A percentile compares a stretch with the other conserved stretches of the same genome.
Conservation (phyloP, 2,329 filamentous ascomycete genomes). For the Peltaster fructicola region DNA sequence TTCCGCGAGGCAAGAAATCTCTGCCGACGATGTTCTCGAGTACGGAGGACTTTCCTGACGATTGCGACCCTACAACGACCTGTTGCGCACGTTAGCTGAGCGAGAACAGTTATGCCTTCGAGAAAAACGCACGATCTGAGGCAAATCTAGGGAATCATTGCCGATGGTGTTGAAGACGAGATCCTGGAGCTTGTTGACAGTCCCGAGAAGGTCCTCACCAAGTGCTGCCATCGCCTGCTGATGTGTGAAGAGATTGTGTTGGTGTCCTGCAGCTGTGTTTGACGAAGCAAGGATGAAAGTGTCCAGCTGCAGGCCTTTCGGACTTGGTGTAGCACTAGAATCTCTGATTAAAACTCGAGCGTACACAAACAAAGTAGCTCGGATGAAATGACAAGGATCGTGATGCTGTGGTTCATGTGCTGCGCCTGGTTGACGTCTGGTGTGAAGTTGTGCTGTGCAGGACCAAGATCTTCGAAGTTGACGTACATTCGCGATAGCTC, state of each 20-base stretch:
- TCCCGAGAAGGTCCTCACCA: constrained; percentile 84
- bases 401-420: no score
- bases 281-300: no score
- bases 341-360: no score
- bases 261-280: neutral
- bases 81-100: constrained; percentile 24
- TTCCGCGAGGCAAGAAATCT: constrained; percentile 90
- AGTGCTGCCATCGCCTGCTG: constrained; percentile 59
- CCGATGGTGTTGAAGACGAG: constrained; percentile 99
- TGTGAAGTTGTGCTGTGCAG: no score
- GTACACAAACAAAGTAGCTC: no score
- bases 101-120: constrained; percentile 1
- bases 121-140: constrained; percentile 67
- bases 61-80: constrained; percentile 97
- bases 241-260: no score
- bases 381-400: no score
- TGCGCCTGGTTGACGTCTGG: no score
- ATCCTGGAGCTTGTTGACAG: constrained; percentile 97
- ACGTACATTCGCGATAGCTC: no score
- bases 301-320: no score
- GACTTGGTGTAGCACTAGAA: no score
- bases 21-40: constrained; percentile 97
- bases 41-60: constrained; percentile 93
- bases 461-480: no score
- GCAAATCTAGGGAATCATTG: constrained; percentile 91